Evolutionary conservation across 2,329 filamentous ascomycete genomes (phyloP), one percentile per base, ranked within the genome.

Genomic region (Thyridium curvatum): DNA sequence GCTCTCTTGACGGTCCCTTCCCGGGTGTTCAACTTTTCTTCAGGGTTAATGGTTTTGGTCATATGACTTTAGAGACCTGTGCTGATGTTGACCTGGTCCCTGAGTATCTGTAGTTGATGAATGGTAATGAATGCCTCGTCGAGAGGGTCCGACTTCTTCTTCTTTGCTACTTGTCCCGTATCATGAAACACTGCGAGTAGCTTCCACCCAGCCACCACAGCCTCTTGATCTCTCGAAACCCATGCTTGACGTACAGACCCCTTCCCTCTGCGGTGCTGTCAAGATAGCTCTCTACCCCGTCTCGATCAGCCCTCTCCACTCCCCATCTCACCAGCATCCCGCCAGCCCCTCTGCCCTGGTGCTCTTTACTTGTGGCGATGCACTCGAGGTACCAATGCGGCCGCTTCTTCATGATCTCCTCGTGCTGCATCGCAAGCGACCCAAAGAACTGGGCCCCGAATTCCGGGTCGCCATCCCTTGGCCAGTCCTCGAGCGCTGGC

Each of bases 381-480:
- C 74, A 46, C 44, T 72, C 70, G 9, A 78, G 56, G 44, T 64
- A 69, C 56, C 65, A 70, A 46, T 76, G 73, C 41, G 54, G 61
- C n/a, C 53, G 59, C 4, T 51, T 54, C 0, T 52, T 57, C 59
- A 72, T 68, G 28, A 64, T 52, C 32, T 52, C 51, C 12, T 48
- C 46, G 30, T 66, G 65, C 18, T 55, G 58, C 7, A 42, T 48
- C 0, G 54, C 47, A 39, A 72, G 47, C 1, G 52, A 51, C 1
- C 53, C 53, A 35, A 71, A 70, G 50, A 72, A 72, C 3, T 50
- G 41, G 12, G 55, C 48, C 0, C 62, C 67, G 8, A 67, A 48
- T 2, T 38, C 50, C 3, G 47, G 44, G 35, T 69, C 53, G 8
- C 59, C 62, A 12, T 61, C 62, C 21, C 54, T 45, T 0, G 70